Conservation (phyloP, 2,329 filamentous ascomycete genomes). For the Botrytis fabae region DNA sequence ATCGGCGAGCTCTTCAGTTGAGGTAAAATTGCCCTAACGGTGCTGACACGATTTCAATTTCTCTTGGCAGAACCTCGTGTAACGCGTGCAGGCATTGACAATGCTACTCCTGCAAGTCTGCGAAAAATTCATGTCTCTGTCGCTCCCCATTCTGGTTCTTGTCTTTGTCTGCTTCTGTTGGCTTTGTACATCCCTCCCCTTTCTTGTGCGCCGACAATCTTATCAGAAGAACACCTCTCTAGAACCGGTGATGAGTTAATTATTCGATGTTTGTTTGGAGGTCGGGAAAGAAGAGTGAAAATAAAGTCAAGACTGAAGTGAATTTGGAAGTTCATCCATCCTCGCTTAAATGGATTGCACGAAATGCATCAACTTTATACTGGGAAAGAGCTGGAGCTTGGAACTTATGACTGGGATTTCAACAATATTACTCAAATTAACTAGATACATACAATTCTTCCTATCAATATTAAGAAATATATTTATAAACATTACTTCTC, state of each 20-base stretch:
- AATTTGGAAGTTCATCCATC: neutral
- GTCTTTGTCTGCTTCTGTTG: too few relatives aligned
- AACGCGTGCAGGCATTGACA: too few relatives aligned
- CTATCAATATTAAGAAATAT: neutral
- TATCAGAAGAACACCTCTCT: fast-evolving
- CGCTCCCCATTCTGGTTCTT: too few relatives aligned
- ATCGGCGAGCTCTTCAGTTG: too few relatives aligned
- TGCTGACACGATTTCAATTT: too few relatives aligned
- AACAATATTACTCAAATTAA: neutral
- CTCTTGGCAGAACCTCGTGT: too few relatives aligned
- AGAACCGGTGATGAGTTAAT: neutral
- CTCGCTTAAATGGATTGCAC: neutral
- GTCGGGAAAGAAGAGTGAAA: neutral
- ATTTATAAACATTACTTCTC: neutral
- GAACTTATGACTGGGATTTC: neutral
- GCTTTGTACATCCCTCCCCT: too few relatives aligned
- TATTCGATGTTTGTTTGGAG: neutral
- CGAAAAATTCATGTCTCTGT: too few relatives aligned
- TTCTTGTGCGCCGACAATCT: neutral
- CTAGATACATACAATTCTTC: neutral
- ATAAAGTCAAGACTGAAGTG: neutral
- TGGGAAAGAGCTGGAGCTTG: neutral
- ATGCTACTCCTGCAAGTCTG: too few relatives aligned
- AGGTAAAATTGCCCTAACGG: too few relatives aligned
- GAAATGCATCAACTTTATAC: neutral